Evolutionary conservation across 352 stramenopile genomes (phyloP).

Genomic region (Phytophthora hybrid): DNA sequence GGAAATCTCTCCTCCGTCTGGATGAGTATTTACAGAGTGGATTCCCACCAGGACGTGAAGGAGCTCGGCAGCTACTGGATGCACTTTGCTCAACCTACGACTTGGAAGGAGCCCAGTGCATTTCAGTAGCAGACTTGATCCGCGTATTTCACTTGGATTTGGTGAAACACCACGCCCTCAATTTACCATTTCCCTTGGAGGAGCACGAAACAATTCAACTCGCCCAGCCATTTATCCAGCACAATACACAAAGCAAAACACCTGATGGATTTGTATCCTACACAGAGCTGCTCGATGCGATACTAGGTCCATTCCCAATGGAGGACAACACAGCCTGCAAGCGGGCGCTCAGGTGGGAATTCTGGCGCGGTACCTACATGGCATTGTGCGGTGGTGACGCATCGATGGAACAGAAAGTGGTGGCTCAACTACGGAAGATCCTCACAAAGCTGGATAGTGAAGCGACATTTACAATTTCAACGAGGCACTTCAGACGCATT

Average conservation of each 20-base stretch:
- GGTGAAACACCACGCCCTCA: slow-evolving; percentile 40
- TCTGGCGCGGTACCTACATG: slow-evolving; percentile 52
- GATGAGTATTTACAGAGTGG: slow-evolving; percentile 55
- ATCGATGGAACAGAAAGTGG: slow-evolving; percentile 40
- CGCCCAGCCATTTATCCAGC: slow-evolving; percentile 29
- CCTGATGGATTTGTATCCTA: slow-evolving; percentile 44
- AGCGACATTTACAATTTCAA: slow-evolving; percentile 42
- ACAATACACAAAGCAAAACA: not conserved
- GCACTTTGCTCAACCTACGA: slow-evolving; percentile 64
- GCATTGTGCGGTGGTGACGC: slow-evolving; percentile 42
- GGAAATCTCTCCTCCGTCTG: slow-evolving; percentile 31
- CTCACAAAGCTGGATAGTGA: slow-evolving; percentile 57
- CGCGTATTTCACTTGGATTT: slow-evolving; percentile 53
- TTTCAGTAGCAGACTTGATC: slow-evolving; percentile 49
- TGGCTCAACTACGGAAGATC: slow-evolving; percentile 61
- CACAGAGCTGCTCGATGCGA: slow-evolving; percentile 41
- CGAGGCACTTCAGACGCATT: slow-evolving; percentile 53
- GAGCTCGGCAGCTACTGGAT: slow-evolving; percentile 37
- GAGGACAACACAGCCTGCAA: not conserved
- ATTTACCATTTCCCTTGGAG: slow-evolving; percentile 44
- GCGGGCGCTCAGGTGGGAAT: slow-evolving; percentile 36
- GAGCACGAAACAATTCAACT: slow-evolving; percentile 49
- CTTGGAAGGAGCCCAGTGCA: slow-evolving; percentile 38
- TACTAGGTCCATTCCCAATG: slow-evolving; percentile 33
- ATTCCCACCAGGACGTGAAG: slow-evolving; percentile 35